Conservation (phyloP, 257 asterid genomes). For the Ballota nigra region DNA sequence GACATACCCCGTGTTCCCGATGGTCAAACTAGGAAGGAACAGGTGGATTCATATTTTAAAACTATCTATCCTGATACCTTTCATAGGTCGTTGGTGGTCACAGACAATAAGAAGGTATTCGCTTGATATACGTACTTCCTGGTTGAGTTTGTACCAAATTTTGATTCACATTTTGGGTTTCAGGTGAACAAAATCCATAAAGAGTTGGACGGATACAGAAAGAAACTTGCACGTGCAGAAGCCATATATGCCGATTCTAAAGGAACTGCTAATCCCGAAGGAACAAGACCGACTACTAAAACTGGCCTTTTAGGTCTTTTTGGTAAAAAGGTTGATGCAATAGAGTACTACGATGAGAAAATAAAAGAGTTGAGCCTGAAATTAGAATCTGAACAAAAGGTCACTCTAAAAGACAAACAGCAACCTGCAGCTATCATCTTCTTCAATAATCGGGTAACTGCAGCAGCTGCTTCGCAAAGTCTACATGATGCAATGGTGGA, state of each 20-base stretch:
- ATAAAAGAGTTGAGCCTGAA: slow-evolving; percentile 53
- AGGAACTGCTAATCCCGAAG: slow-evolving; percentile 55
- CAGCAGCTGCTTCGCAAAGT: slow-evolving; percentile 85
- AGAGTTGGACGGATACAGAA: slow-evolving; percentile 68
- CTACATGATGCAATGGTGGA: slow-evolving; percentile 76
- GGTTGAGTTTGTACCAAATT: not conserved
- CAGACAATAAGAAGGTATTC: slow-evolving; percentile 72
- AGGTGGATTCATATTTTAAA: slow-evolving; percentile 72
- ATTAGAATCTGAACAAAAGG: slow-evolving; percentile 70
- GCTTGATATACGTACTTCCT: too few relatives aligned
- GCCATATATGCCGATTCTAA: slow-evolving; percentile 55
- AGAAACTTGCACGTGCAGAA: slow-evolving; percentile 82
- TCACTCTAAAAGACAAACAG: slow-evolving; percentile 75
- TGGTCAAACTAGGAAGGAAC: slow-evolving; percentile 78
- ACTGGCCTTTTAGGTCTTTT: slow-evolving; percentile 75
- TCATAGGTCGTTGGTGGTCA: slow-evolving; percentile 75
- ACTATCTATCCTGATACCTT: slow-evolving; percentile 80
- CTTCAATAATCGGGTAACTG: slow-evolving; percentile 66
- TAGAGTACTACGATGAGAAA: slow-evolving; percentile 65
- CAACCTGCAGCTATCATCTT: slow-evolving; percentile 72
- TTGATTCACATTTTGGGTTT: not conserved
- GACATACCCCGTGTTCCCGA: slow-evolving; percentile 59
- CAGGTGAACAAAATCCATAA: slow-evolving; percentile 71
- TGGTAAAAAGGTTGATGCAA: slow-evolving; percentile 77
- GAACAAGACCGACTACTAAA: slow-evolving; percentile 57